Evolutionary conservation across 768 basidiomycete genomes (phyloP).

Genomic region (Suillus spraguei): DNA sequence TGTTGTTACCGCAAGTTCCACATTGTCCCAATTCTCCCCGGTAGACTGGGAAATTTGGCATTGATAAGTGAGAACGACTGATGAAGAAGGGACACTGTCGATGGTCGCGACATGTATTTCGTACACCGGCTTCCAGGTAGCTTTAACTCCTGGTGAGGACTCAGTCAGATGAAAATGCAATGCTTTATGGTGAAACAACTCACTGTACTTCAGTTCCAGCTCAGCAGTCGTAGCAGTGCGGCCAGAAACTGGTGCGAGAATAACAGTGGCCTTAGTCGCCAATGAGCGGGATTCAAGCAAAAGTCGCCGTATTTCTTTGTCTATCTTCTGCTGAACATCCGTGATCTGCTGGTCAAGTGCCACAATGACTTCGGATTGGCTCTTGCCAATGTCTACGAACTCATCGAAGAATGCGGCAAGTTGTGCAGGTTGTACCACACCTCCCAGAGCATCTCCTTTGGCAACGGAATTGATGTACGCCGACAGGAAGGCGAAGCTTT

Average conservation of each 20-base stretch:
- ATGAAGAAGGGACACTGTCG: conserved; percentile 18
- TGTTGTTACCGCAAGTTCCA: conserved; percentile 29
- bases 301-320: conserved; percentile 19
- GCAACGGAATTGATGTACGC: conserved; percentile 31
- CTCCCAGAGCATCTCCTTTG: conserved; percentile 17
- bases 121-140: conserved; percentile 25
- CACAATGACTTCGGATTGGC: conserved; percentile 18
- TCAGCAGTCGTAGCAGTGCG: conserved; percentile 14
- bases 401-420: conserved; percentile 25
- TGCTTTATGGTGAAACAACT: not conserved
- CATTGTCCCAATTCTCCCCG: conserved; percentile 33
- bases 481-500: conserved; percentile 25
- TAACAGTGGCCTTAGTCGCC: conserved; percentile 12
- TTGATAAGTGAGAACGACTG: conserved; percentile 28
- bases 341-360: conserved; percentile 21
- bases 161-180: not conserved
- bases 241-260: conserved; percentile 14
- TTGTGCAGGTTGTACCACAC: conserved; percentile 18
- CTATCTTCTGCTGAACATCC: conserved; percentile 15
- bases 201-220: conserved; percentile 25
- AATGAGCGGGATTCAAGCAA: not conserved
- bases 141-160: conserved; percentile 17
- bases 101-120: conserved; percentile 19
- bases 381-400: conserved; percentile 24
- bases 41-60: conserved; percentile 32